phyloP scores from a whole-genome alignment of 2,329 filamentous ascomycete species.

The Paecilomyces sp. region DNA sequence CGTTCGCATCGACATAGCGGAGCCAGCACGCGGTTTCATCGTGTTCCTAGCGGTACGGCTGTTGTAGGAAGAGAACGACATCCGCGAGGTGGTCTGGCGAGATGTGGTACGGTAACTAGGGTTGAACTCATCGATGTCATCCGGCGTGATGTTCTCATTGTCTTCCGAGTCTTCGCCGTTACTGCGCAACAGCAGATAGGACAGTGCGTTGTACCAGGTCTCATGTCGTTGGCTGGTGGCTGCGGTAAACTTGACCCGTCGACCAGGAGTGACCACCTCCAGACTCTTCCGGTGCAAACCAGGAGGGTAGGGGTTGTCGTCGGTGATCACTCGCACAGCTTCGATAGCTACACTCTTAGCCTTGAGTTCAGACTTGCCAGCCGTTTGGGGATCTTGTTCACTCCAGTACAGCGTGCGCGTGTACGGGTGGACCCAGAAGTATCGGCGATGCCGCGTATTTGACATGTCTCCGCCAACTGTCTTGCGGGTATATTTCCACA shows the following conservation, averaged over 20 bases:
- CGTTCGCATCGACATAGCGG: slow-evolving; percentile 31
- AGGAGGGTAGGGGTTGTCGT: slow-evolving; percentile 92
- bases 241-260: slow-evolving; percentile 88
- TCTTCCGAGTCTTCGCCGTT: slow-evolving; percentile 52
- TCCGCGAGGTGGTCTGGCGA: slow-evolving; percentile 45
- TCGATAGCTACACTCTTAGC: slow-evolving; percentile 92
- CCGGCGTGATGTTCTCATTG: slow-evolving; percentile 50
- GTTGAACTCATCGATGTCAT: slow-evolving; percentile 74
- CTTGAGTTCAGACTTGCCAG: slow-evolving; percentile 68
- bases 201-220: slow-evolving; percentile 96
- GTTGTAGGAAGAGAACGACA: slow-evolving; percentile 72
- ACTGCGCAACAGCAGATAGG: slow-evolving; percentile 79
- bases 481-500: slow-evolving; percentile 99
- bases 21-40: slow-evolving; percentile 45
- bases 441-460: slow-evolving; percentile 81
- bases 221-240: slow-evolving; percentile 91
- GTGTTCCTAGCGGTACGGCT: slow-evolving; percentile 64
- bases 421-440: slow-evolving; percentile 99
- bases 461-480: slow-evolving; percentile 84
- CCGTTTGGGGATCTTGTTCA: slow-evolving; percentile 73
- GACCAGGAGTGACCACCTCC: slow-evolving; percentile 79
- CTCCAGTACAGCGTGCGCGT: slow-evolving; percentile 97
- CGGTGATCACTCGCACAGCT: slow-evolving; percentile 81
- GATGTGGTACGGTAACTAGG: slow-evolving; percentile 53
- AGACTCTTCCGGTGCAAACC: slow-evolving; percentile 92